Conservation (phyloP, 495 filamentous ascomycete genomes). For the Aspergillus heteromorphus region DNA sequence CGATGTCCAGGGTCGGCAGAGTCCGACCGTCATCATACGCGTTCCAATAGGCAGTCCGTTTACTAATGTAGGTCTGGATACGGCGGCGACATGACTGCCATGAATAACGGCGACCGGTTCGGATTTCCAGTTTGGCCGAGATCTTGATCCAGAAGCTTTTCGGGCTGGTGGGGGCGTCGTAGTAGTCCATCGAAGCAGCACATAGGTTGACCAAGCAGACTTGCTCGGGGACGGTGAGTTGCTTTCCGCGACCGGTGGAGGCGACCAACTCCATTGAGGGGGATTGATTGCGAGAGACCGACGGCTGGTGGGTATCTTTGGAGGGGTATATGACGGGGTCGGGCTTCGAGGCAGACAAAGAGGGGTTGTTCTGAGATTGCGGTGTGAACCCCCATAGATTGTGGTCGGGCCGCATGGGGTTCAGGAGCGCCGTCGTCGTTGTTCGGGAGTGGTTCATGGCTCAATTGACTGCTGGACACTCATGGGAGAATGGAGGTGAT, state of each 20-base stretch:
- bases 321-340: background rate
- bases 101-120: constrained; percentile 18
- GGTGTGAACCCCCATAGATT: background rate
- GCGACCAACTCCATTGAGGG: background rate
- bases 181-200: constrained; percentile 6
- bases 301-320: background rate
- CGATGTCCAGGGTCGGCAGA: constrained; percentile 1
- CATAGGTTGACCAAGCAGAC: constrained; percentile 16
- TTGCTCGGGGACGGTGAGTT: constrained; percentile 16
- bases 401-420: constrained; percentile 1
- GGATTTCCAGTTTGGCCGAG: constrained; percentile 4
- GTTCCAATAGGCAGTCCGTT: constrained; percentile 7
- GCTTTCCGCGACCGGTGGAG: constrained; percentile 12
- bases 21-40: constrained; percentile 1
- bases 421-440: background rate
- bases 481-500: background rate
- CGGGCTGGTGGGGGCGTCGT: constrained; percentile 7
- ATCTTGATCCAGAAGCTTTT: constrained; percentile 21
- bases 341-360: background rate
- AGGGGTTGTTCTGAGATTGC: constrained; percentile 1
- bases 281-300: background rate
- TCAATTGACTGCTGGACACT: background rate
- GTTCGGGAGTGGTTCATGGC: background rate
- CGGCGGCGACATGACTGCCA: constrained; percentile 22
- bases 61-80: constrained; percentile 12